Evolutionary conservation across 371 early-diverging fungal genomes (phyloP).

Genomic region (Mortierella sp.): DNA sequence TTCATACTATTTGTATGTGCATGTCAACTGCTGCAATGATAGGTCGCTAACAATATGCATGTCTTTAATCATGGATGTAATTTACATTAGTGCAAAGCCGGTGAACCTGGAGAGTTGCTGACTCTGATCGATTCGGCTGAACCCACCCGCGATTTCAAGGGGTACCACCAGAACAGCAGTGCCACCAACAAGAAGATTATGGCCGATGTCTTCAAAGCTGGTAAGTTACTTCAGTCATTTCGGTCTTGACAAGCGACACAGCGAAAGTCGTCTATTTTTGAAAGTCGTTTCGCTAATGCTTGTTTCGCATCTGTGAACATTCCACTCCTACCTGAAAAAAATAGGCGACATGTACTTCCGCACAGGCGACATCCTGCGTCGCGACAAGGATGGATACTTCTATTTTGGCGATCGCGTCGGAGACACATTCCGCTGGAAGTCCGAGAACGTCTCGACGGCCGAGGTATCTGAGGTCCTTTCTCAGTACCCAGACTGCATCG

Average conservation of each 20-base stretch:
- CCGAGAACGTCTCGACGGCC: slow-evolving; percentile 77
- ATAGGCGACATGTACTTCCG: slow-evolving; percentile 72
- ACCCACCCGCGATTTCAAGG: slow-evolving; percentile 32
- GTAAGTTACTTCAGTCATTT: slow-evolving; percentile 3
- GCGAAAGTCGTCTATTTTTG: neutral
- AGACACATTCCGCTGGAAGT: slow-evolving; percentile 83
- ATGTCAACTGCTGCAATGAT: neutral
- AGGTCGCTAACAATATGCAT: neutral
- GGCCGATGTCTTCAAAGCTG: slow-evolving; percentile 40
- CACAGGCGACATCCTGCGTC: slow-evolving; percentile 76
- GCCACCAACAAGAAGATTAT: slow-evolving; percentile 49
- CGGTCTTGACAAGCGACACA: neutral
- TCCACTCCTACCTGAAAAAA: slow-evolving; percentile 30
- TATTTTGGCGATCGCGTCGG: slow-evolving; percentile 84
- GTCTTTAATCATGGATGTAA: neutral
- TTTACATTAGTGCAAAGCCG: slow-evolving; percentile 35
- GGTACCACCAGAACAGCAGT: slow-evolving; percentile 32
- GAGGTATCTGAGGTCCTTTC: slow-evolving; percentile 75
- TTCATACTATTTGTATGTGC: neutral
- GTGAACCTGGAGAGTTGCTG: slow-evolving; percentile 47
- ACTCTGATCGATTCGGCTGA: slow-evolving; percentile 24
- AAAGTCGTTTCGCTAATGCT: neutral
- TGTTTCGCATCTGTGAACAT: neutral
- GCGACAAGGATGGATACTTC: slow-evolving; percentile 68
- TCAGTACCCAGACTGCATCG: slow-evolving; percentile 67